Conservation (phyloP, 179 eudicot genomes). For the Actinidia arguta region DNA sequence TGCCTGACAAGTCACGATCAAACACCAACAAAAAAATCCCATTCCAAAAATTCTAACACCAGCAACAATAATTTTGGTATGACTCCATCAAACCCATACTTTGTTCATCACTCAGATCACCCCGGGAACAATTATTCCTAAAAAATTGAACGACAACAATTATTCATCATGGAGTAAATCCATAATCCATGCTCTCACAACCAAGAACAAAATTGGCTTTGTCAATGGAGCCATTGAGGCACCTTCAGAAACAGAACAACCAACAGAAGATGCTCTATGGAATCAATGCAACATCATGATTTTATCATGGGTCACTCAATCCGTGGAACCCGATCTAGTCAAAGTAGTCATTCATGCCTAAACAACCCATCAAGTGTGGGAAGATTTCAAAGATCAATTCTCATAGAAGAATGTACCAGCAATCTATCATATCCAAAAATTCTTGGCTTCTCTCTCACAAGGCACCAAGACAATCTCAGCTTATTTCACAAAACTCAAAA, state of each 20-base stretch:
- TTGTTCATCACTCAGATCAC: background rate
- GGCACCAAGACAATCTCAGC: background rate
- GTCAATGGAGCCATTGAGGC: slow-evolving; percentile 13
- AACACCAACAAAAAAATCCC: too few species aligned
- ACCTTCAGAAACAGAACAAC: background rate
- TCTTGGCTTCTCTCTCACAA: background rate
- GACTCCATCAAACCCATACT: background rate
- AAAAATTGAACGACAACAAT: background rate
- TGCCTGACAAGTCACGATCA: too few species aligned
- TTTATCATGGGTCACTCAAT: slow-evolving; percentile 8
- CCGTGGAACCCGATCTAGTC: background rate
- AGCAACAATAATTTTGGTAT: background rate
- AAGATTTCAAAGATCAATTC: slow-evolving; percentile 22
- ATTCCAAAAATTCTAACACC: background rate
- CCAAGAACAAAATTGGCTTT: slow-evolving; percentile 22
- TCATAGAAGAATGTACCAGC: slow-evolving; percentile 19
- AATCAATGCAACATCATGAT: slow-evolving; percentile 18
- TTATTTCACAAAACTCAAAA: slow-evolving; percentile 15
- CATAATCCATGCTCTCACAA: slow-evolving; percentile 19
- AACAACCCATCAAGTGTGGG: slow-evolving; percentile 19
- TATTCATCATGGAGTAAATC: slow-evolving; percentile 6
- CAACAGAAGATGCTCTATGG: slow-evolving; percentile 11
- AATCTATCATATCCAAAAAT: slow-evolving; percentile 15
- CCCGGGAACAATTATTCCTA: background rate
- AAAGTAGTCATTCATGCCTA: slow-evolving; percentile 10